Evolutionary conservation across 768 basidiomycete species (phyloP).

Genomic region (Lactifluus echinatus): DNA sequence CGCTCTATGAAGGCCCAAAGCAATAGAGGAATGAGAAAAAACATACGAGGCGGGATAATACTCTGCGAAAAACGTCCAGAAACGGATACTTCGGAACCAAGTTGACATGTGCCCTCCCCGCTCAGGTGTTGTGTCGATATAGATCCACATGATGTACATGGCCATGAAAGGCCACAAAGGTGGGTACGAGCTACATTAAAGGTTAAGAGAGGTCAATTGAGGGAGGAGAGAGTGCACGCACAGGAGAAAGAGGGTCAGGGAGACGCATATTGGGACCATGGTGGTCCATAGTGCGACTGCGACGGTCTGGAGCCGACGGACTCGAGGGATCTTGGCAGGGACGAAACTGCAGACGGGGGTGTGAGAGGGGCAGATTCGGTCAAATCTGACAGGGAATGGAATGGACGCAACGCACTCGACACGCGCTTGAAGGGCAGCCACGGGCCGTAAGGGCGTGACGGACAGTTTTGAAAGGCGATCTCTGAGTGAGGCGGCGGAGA

Average conservation of each 20-base stretch:
- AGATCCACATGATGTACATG: conserved; percentile 72
- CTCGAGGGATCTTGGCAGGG: conserved; percentile 77
- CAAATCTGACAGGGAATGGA: conserved; percentile 3
- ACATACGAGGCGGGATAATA: conserved; percentile 87
- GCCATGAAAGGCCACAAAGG: conserved; percentile 79
- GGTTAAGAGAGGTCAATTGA: not conserved
- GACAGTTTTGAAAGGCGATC: conserved; percentile 43
- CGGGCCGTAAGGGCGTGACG: conserved; percentile 52
- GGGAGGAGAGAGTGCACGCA: conserved; percentile 32
- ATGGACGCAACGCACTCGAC: conserved; percentile 60
- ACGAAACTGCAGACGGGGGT: conserved; percentile 49
- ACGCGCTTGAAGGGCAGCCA: conserved; percentile 59
- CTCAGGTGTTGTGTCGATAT: conserved; percentile 70
- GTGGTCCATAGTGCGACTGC: conserved; percentile 85
- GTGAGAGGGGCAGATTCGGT: not conserved
- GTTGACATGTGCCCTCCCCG: conserved; percentile 58
- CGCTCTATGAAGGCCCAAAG: not conserved
- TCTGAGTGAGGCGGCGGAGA: conserved; percentile 56
- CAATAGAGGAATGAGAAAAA: not conserved
- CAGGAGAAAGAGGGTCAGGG: conserved; percentile 75
- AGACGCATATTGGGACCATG: conserved; percentile 58
- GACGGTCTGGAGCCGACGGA: conserved; percentile 80
- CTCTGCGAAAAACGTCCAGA: conserved; percentile 90
- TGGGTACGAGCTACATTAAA: conserved; percentile 64
- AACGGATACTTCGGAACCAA: conserved; percentile 60